phyloP scores from a whole-genome alignment of 306 rosid genomes.

The Trifolium subterraneum region DNA sequence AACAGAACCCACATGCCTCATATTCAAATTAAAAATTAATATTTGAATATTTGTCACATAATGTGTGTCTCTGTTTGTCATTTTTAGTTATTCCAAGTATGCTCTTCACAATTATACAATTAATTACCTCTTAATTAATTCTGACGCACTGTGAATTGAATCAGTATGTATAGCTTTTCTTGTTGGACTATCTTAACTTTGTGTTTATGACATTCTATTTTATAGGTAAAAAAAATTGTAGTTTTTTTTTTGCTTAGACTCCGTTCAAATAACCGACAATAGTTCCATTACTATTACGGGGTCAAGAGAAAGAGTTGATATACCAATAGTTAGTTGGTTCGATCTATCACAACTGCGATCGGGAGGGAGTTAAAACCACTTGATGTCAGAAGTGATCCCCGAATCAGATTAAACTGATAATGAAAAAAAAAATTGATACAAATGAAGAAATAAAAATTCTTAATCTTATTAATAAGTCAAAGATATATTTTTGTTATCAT shows the following conservation, averaged over 20 bases:
- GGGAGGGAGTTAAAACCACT: too few relatives aligned
- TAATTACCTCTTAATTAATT: constrained; percentile 40
- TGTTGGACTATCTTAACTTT: constrained; percentile 44
- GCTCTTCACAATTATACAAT: constrained; percentile 35
- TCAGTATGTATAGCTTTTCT: constrained; percentile 37
- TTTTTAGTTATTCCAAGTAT: constrained; percentile 45
- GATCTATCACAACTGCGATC: too few relatives aligned
- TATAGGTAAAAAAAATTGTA: constrained; percentile 31
- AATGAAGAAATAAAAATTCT: too few relatives aligned
- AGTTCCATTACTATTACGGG: constrained; percentile 6
- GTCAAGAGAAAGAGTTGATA: too few relatives aligned
- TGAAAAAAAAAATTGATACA: too few relatives aligned
- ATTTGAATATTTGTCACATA: constrained; percentile 54
- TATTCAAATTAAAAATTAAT: constrained; percentile 37
- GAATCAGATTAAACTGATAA: too few relatives aligned
- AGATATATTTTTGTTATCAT: too few relatives aligned
- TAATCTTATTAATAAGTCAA: too few relatives aligned
- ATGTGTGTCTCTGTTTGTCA: constrained; percentile 56
- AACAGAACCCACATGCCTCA: constrained; percentile 63
- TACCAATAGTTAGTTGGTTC: too few relatives aligned
- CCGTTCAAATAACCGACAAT: constrained; percentile 13
- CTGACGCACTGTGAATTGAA: constrained; percentile 45
- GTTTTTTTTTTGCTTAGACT: constrained; percentile 25
- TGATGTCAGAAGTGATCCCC: too few relatives aligned
- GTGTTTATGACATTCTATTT: constrained; percentile 23